A percentile compares a stretch with the other conserved stretches of the same genome.
phyloP scores from a whole-genome alignment of 2,329 filamentous ascomycete species.

The Xylaria sp. region DNA sequence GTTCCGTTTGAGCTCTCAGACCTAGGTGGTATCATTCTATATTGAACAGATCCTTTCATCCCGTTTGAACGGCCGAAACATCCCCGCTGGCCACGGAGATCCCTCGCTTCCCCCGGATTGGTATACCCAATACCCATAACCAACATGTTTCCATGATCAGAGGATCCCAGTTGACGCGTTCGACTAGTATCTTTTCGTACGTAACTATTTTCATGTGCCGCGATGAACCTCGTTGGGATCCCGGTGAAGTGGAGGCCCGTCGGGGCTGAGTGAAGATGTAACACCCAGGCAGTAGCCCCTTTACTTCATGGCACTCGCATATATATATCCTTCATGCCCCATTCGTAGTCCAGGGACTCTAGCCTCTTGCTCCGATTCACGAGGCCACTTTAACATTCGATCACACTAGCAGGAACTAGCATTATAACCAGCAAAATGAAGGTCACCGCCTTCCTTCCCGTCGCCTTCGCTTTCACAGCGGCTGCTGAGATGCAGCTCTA shows the following conservation, averaged over 20 bases:
- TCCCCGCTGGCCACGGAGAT: neutral
- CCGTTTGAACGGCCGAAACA: slow-evolving; percentile 2
- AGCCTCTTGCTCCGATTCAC: neutral
- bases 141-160: slow-evolving; percentile 17
- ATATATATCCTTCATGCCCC: slow-evolving; percentile 20
- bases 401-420: neutral
- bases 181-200: neutral
- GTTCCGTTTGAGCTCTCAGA: neutral
- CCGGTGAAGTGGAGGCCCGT: slow-evolving; percentile 14
- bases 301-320: neutral
- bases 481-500: slow-evolving; percentile 37
- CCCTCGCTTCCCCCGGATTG: slow-evolving; percentile 24
- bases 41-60: slow-evolving; percentile 25
- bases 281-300: slow-evolving; percentile 7
- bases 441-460: slow-evolving; percentile 37
- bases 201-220: slow-evolving; percentile 22
- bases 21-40: slow-evolving; percentile 16
- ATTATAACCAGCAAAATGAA: slow-evolving; percentile 40
- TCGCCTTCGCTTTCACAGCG: slow-evolving; percentile 42
- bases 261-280: slow-evolving; percentile 22
- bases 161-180: slow-evolving; percentile 11
- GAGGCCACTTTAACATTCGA: neutral
- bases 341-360: neutral
- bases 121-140: neutral
- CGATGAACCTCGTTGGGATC: neutral